A percentile compares a stretch with the other conserved stretches of the same genome.
Evolutionary conservation across 176 grass and related monocot species (phyloP).

Genomic region (Tillandsia fasciculata): DNA sequence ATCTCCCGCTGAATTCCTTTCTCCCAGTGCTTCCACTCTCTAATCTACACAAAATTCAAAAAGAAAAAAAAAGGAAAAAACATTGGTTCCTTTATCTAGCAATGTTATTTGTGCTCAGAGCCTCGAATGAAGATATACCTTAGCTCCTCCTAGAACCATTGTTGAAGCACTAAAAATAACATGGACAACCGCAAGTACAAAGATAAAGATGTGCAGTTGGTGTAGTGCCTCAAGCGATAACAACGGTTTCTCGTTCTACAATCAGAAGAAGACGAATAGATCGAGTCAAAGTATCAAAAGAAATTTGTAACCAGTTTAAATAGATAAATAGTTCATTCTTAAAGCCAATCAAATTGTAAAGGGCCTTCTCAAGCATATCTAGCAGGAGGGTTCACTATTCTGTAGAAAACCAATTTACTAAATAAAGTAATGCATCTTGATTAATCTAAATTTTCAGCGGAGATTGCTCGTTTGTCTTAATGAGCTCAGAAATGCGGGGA

Average conservation of each 20-base stretch:
- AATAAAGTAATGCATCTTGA: no score
- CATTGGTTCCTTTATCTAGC: not conserved
- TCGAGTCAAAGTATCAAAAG: not conserved
- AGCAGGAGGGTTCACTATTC: no score
- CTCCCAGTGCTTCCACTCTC: conserved; percentile 69
- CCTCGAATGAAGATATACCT: conserved; percentile 29
- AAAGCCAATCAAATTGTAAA: no score
- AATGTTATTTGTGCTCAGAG: not conserved
- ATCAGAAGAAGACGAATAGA: not conserved
- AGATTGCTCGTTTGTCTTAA: no score
- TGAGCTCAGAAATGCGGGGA: no score
- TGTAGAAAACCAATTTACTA: no score
- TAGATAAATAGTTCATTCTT: no score
- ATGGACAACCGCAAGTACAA: conserved; percentile 61
- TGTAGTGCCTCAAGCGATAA: conserved; percentile 59
- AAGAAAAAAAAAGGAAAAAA: not conserved
- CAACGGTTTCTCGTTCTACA: conserved; percentile 58
- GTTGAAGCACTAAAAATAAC: conserved; percentile 62
- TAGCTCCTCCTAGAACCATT: conserved; percentile 50
- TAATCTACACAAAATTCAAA: conserved; percentile 37
- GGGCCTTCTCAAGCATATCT: no score
- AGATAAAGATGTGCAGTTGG: conserved; percentile 90
- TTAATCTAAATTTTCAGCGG: no score
- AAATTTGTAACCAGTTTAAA: no score
- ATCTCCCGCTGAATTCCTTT: conserved; percentile 30